Percentiles rank a stretch among this genome's conserved stretches.
phyloP scores from a whole-genome alignment of 352 stramenopile genomes.

The Globisporangium barbulae region DNA sequence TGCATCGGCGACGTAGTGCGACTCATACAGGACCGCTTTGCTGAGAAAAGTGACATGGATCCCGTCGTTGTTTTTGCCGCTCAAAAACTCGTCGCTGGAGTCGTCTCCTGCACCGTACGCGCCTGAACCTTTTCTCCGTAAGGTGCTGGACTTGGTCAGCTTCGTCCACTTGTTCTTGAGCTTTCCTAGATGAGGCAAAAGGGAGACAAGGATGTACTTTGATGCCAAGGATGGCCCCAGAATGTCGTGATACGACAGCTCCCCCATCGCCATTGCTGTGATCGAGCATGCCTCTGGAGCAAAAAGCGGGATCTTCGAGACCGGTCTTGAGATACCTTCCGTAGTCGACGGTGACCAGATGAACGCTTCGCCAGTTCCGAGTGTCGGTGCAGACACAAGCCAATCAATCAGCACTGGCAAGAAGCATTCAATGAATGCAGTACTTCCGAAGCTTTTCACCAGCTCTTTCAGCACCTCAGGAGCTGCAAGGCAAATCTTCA shows the following conservation, averaged over 20 bases:
- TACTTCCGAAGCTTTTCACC: slow-evolving; percentile 42
- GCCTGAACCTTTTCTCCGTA: slow-evolving; percentile 32
- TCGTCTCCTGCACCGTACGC: slow-evolving; percentile 11
- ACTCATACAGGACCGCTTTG: slow-evolving; percentile 60
- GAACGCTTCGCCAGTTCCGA: not conserved
- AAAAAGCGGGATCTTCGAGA: slow-evolving; percentile 30
- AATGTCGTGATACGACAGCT: slow-evolving; percentile 46
- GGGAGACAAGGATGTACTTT: slow-evolving; percentile 55
- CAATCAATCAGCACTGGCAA: slow-evolving; percentile 69
- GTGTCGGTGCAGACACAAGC: slow-evolving; percentile 31
- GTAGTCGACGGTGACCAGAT: slow-evolving; percentile 7
- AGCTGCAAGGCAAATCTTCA: slow-evolving; percentile 42
- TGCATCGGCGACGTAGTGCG: slow-evolving; percentile 63
- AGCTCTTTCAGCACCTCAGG: slow-evolving; percentile 49
- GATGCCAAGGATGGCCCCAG: slow-evolving; percentile 52
- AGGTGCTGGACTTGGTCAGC: slow-evolving; percentile 34
- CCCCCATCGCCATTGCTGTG: slow-evolving; percentile 39
- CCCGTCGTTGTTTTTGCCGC: slow-evolving; percentile 31
- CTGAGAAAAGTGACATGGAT: slow-evolving; percentile 66
- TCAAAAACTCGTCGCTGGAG: slow-evolving; percentile 12
- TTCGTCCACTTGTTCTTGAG: slow-evolving; percentile 57
- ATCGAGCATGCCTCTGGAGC: slow-evolving; percentile 39
- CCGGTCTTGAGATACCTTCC: slow-evolving; percentile 13
- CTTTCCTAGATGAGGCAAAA: slow-evolving; percentile 57
- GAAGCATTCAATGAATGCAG: slow-evolving; percentile 46